Conservation (phyloP, 1,284 basidiomycete species). For the Pyrrhoderma noxium region DNA sequence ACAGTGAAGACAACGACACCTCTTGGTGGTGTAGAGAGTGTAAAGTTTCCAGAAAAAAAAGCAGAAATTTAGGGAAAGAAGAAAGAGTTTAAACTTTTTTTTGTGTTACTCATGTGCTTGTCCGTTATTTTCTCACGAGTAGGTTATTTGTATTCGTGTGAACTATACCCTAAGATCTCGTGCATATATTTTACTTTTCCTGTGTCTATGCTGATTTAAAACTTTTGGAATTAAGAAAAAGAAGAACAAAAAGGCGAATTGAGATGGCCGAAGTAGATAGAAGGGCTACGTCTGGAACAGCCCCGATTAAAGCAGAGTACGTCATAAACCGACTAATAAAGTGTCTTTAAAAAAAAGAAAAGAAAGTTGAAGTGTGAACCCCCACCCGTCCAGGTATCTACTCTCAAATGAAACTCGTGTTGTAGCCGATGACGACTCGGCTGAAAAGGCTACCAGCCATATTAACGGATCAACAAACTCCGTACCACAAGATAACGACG, state of each 20-base stretch:
- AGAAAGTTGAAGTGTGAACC: conserved; percentile 37
- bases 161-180: not conserved
- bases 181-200: no score
- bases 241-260: no score
- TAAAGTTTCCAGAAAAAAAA: not conserved
- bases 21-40: not conserved
- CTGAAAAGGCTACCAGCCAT: conserved; percentile 54
- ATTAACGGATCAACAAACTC: conserved; percentile 23
- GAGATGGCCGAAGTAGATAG: no score
- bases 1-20: no score
- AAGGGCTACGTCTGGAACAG: conserved; percentile 44
- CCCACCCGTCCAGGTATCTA: conserved; percentile 34
- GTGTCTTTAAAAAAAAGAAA: not conserved
- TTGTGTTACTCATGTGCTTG: not conserved
- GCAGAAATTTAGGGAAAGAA: conserved; percentile 1
- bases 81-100: not conserved
- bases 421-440: conserved; percentile 66
- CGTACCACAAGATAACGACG: conserved; percentile 25
- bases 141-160: no score
- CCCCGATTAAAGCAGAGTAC: conserved; percentile 71
- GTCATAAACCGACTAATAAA: not conserved
- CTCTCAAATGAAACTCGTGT: conserved; percentile 29
- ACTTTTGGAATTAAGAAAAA: no score
- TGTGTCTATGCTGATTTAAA: no score
- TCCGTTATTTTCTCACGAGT: not conserved